Evolutionary conservation across 2,329 filamentous ascomycete species (phyloP), one percentile per base, ranked within the genome.

Genomic region (Aureobasidium sp.): DNA sequence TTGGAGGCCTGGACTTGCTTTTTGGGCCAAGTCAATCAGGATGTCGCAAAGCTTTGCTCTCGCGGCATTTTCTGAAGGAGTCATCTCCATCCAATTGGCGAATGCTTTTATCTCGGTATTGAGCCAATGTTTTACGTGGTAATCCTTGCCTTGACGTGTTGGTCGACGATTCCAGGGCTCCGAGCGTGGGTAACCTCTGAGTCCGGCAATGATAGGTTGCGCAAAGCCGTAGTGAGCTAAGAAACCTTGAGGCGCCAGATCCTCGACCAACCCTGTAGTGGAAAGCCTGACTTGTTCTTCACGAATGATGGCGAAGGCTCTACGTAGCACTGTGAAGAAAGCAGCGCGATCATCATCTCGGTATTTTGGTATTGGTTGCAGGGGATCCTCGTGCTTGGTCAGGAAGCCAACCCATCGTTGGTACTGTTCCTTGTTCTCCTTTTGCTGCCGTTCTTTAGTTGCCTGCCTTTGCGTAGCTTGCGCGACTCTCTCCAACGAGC

Each of bases 51-150:
- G 63, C 4, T 71, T 67, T 57, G 67, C 67, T 39, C 76, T 68
- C 5, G 74, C 75, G 21, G 69, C 64, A 25, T 69, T 65, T 70
- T 86, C 83, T 13, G 67, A 65, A 15, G 64, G 63, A 13, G 72
- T 79, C 15, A 77, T 79, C 25, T 69, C 69, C 62, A 81, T 69
- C 63, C 78, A 82, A 16, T 63, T 59, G 25, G 75, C 74, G 58
- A 83, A 78, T 2, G 74, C 74, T 37, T 66, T 64, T 42, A 84
- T 76, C 68, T 83, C 81, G 60, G 67, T 15, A 62, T 73, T 60
- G 67, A 76, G 62, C 78, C 79, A 65, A 77, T 76, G 10, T 49
- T 11, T 34, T 0, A 11, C 7, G 16, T 29, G 5, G 6, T 6
- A 47, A 2, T 3, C 21, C 9, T 15, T 21, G 25, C 2, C n/a